phyloP scores from a whole-genome alignment of 2,329 filamentous ascomycete species.

The Ophiostoma himal-ulmi region DNA sequence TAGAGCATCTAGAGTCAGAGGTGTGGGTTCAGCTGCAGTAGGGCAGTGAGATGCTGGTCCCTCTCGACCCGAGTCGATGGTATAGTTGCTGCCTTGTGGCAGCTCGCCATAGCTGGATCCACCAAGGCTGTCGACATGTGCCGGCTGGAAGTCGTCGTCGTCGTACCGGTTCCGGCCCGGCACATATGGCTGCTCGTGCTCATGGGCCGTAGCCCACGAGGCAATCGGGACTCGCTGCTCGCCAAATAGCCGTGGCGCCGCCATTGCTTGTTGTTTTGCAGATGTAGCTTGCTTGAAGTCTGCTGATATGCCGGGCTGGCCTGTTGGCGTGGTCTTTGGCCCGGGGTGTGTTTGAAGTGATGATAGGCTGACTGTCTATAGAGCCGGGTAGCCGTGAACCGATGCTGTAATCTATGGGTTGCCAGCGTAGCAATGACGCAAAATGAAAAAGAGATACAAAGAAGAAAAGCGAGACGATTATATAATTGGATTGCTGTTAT shows the following conservation, averaged over 20 bases:
- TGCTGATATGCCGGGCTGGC: neutral
- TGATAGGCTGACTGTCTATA: too few relatives aligned
- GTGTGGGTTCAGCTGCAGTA: neutral
- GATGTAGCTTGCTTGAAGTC: neutral
- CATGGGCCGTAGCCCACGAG: neutral
- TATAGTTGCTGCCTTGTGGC: neutral
- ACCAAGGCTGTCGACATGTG: neutral
- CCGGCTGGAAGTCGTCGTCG: constrained; percentile 12
- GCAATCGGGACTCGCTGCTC: constrained; percentile 9
- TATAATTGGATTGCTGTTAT: too few relatives aligned
- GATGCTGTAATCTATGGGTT: too few relatives aligned
- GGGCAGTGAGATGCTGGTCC: neutral
- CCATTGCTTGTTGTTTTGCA: neutral
- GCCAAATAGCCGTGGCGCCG: neutral
- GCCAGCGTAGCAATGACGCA: too few relatives aligned
- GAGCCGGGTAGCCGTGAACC: too few relatives aligned
- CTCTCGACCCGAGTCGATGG: neutral
- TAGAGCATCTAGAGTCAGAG: neutral
- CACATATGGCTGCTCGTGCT: neutral
- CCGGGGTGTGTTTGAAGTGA: too few relatives aligned
- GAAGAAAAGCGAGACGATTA: too few relatives aligned
- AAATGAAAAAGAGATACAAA: too few relatives aligned
- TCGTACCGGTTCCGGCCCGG: constrained; percentile 10
- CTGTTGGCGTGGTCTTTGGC: too few relatives aligned
- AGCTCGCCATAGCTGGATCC: neutral